phyloP scores from a whole-genome alignment of 2,329 filamentous ascomycete species.

The Fusarium buxicola region DNA sequence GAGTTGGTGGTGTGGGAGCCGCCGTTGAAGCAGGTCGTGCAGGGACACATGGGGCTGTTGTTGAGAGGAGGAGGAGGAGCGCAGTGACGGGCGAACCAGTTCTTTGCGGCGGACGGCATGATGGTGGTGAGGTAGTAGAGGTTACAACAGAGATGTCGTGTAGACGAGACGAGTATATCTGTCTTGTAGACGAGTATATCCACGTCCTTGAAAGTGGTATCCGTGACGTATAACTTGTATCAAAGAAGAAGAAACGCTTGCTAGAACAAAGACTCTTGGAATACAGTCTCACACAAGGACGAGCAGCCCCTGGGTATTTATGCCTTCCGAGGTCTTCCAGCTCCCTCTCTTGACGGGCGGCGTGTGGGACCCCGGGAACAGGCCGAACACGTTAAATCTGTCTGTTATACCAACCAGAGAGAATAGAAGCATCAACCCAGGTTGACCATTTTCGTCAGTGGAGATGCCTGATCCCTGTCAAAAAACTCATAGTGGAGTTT shows the following conservation, averaged over 20 bases:
- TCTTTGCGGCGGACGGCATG: constrained; percentile 50
- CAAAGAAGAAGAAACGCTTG: background rate
- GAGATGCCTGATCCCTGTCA: constrained; percentile 3
- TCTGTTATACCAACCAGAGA: background rate
- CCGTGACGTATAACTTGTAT: constrained; percentile 3
- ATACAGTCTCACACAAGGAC: constrained; percentile 1
- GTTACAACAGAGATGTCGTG: background rate
- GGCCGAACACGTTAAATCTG: constrained; percentile 19
- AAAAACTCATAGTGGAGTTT: background rate
- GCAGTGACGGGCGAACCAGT: constrained; percentile 57
- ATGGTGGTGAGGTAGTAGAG: constrained; percentile 17
- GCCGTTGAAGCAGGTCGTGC: constrained; percentile 50
- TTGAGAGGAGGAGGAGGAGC: constrained; percentile 53
- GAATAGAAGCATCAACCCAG: constrained; percentile 29
- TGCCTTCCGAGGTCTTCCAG: constrained; percentile 23
- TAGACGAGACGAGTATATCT: background rate
- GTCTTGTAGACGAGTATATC: background rate
- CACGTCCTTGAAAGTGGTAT: background rate
- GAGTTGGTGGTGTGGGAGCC: constrained; percentile 36
- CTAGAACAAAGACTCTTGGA: constrained; percentile 1
- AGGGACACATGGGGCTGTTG: constrained; percentile 51
- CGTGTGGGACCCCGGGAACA: constrained; percentile 32
- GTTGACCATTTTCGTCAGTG: constrained; percentile 19
- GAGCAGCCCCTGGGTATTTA: constrained; percentile 42
- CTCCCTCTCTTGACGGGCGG: constrained; percentile 1